Base-by-base conservation (phyloP, 1,284 basidiomycete species). In the Malassezia sp. region DNA sequence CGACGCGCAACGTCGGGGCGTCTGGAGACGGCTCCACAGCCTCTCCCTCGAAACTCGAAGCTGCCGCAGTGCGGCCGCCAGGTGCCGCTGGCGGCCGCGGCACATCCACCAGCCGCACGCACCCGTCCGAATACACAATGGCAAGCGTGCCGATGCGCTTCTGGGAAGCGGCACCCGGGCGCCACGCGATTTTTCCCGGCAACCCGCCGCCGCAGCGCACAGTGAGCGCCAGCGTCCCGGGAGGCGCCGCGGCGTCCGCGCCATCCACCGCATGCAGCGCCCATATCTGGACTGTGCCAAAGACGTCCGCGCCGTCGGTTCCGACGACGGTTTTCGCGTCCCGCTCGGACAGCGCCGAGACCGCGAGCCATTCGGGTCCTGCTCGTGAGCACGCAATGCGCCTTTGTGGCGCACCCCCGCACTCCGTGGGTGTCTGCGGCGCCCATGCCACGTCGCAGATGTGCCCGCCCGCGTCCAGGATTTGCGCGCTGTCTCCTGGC, bases 391-490 rank as follows among this genome's bases (percentile, higher is more conserved):
- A 18, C 10, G 22, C 33, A 15, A n/a, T n/a, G n/a, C n/a, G n/a
- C n/a, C n/a, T n/a, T n/a, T n/a, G n/a, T n/a, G 5, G 4, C 33
- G 22, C 42, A 11, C 33, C 33, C 4, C 32, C 21, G 24, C 42
- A 43, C 15, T n/a, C n/a, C n/a, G n/a, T n/a, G n/a, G n/a, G n/a
- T n/a, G n/a, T n/a, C n/a, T 34, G 39, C n/a, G 40, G 41, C 18
- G 42, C 36, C 48, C 48, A 50, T 12, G 30, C 31, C 5, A 50
- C n/a, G 20, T 50, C 48, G 22, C 45, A 50, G 0, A 50, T 24
- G 26, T 50, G 42, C 4, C 42, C 48, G 17, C 28, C 48, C 1
- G 39, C 15, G 24, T 50, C 48, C 7, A 50, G 30, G 22, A 50
- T n/a, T n/a, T n/a, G n/a, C n/a, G n/a, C n/a, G n/a, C n/a, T n/a